Evolutionary conservation across 2,329 filamentous ascomycete genomes (phyloP), one percentile per base, ranked within the genome.

Genomic region (Fulvia fulva): DNA sequence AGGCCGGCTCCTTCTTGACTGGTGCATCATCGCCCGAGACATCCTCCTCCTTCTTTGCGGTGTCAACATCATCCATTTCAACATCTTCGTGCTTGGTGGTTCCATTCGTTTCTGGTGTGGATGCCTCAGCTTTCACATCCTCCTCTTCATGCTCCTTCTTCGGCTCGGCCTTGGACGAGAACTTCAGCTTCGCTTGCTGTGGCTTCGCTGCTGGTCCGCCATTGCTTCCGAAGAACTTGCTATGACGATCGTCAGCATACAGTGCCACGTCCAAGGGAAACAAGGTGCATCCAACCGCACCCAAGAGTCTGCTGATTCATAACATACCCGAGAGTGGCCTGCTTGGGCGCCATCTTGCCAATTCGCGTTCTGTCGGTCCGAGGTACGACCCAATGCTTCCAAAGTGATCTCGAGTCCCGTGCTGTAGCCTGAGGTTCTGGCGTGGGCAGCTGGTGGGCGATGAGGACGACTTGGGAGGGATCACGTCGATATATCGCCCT

Each of bases 261-360:
- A 14, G n/a, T 28, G 21, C 26, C 8, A 25, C 26, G 2, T 25
- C 1, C 12, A 14, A n/a, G 22, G 21, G 26, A 41, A 19, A 21
- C 37, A 22, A 47, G 37, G 28, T 53, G 56, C 32, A 52, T 25
- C 52, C 52, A 56, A n/a, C 44, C 56, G 74, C 84, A 91, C 89
- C 87, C 83, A 74, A 93, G 77, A 67, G 87, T 90, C 71, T 82
- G 84, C 79, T 93, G 89, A 64, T 81, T 81, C 76, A 84, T 87
- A 63, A 93, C 91, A 78, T 94, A 96, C 91, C 90, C 90, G 74
- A 96, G 78, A 61, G 89, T 96, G 69, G 89, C 86, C 73, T 90
- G 91, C 73, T 90, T 91, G 21, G 77, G 77, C 51, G 78, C 66
- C 78, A 80, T 80, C 44, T 28, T 68, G 55, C 52, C 53, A n/a